Evolutionary conservation across 305 asterid species (phyloP), one percentile per base, ranked within the genome.

Genomic region (Fraxinus platypoda): DNA sequence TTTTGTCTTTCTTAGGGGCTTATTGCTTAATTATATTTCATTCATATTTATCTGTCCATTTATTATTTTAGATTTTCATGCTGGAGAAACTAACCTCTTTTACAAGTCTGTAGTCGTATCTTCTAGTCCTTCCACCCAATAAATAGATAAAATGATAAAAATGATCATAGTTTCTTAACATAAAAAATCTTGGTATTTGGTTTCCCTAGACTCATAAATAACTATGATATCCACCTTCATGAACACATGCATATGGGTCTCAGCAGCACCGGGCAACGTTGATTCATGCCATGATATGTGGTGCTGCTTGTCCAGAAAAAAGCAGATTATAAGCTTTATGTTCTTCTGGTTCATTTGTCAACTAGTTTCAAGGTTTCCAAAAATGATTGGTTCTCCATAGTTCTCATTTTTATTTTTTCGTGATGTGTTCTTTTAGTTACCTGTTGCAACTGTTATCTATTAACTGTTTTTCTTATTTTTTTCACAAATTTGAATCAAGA

Each of bases 11-110:
- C 26, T 25, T 78, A 77, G 77, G 68, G 66, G 71, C 85, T 78
- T 78, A 78, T 75, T 74, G 64, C 62, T 54, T 86, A 80, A 28
- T 33, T 72, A 59, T 82, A 46, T n/a, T 76, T 30, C 46, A 26
- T 41, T 59, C 71, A 8, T 25, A 64, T 71, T 59, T 38, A 25
- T 71, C 76, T 19, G 66, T 11, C n/a, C 74, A 66, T 28, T 66
- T 30, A 28, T 66, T 66, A 26, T 66, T 66, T 25, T 28, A 66
- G 37, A 25, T 25, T 66, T 66, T 28, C 35, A 12, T 26, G 34
- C 74, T 66, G 34, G 21, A 66, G 34, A 66, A 66, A 26, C 35
- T 66, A 26, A 66, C 28, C 31, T 12, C 74, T 66, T 66, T 30
- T 66, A 26, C 74, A 66, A 9, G 21, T 66, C n/a, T 66, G 37